Percentiles rank a stretch among this genome's conserved stretches.
Evolutionary conservation across 192 early-diverging fungal genomes (phyloP).

Genomic region (Entomortierella parvispora): DNA sequence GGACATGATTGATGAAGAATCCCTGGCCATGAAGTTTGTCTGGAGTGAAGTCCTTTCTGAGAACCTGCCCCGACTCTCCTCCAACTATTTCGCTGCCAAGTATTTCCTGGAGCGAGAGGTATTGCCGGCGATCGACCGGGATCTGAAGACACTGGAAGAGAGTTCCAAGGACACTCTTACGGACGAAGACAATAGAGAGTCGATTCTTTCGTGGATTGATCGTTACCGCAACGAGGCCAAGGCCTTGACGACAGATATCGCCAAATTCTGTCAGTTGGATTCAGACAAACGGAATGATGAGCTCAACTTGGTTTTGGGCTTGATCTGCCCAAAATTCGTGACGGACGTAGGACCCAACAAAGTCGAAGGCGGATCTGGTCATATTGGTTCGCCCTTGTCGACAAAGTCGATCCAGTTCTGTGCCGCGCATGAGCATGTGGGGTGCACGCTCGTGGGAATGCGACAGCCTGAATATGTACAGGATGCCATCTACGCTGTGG

Average conservation of each 20-base stretch:
- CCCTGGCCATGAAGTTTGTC: slow-evolving; percentile 68
- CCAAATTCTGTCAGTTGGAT: slow-evolving; percentile 60
- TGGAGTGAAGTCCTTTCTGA: slow-evolving; percentile 71
- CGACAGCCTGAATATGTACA: slow-evolving; percentile 65
- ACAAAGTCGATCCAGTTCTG: slow-evolving; percentile 61
- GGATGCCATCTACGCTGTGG: slow-evolving; percentile 59
- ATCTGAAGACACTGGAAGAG: slow-evolving; percentile 56
- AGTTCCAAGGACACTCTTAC: slow-evolving; percentile 13
- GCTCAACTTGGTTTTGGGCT: slow-evolving; percentile 57
- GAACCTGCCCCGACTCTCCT: slow-evolving; percentile 65
- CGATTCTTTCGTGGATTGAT: slow-evolving; percentile 56
- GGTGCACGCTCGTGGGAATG: slow-evolving; percentile 73
- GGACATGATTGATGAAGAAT: slow-evolving; percentile 59
- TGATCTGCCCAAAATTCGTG: slow-evolving; percentile 52
- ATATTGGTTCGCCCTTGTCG: slow-evolving; percentile 59
- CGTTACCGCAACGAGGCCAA: slow-evolving; percentile 50
- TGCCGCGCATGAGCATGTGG: slow-evolving; percentile 57
- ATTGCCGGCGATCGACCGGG: slow-evolving; percentile 59
- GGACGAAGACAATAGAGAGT: slow-evolving; percentile 31
- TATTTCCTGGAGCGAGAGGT: slow-evolving; percentile 69
- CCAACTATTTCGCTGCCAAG: slow-evolving; percentile 71
- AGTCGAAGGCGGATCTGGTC: slow-evolving; percentile 7
- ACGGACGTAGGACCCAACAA: slow-evolving; percentile 28
- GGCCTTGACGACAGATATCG: slow-evolving; percentile 44
- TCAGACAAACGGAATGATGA: slow-evolving; percentile 64